A percentile compares a stretch with the other conserved stretches of the same genome.
These are phyloP conservation scores for Arctium minus DNA, from an alignment of 129 eudicot genomes.

Conservation along the genomic window DNA sequence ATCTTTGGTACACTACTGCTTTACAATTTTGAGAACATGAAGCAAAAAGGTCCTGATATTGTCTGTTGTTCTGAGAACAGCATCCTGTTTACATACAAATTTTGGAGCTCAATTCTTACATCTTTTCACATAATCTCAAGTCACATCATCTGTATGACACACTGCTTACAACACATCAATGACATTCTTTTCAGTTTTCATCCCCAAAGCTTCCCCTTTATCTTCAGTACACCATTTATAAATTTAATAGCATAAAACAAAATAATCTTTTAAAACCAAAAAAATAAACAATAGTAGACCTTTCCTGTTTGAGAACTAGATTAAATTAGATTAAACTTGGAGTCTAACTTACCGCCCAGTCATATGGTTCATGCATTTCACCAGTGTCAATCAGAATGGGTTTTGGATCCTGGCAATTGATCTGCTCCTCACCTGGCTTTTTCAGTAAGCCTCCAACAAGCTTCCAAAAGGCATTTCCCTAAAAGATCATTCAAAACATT, in stretches of 20 bases:
- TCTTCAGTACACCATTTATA: background rate
- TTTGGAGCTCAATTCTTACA: background rate
- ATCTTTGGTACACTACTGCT: no score
- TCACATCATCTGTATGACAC: background rate
- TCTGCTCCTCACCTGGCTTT: slow-evolving; percentile 43
- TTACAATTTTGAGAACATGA: no score
- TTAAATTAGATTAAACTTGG: background rate
- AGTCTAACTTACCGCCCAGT: slow-evolving; percentile 47
- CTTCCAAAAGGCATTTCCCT: slow-evolving; percentile 64
- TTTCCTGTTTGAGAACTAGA: background rate
- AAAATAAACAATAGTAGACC: background rate
- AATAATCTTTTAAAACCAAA: slow-evolving; percentile 1
- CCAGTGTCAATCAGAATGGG: slow-evolving; percentile 58
- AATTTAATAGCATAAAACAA: background rate
- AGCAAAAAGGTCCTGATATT: background rate
- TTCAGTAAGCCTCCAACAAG: slow-evolving; percentile 45
- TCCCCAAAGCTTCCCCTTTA: background rate
- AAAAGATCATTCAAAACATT: background rate
- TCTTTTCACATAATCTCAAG: background rate
- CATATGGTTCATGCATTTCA: slow-evolving; percentile 65
- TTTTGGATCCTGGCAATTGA: slow-evolving; percentile 51
- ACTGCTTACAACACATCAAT: background rate
- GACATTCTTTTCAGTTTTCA: background rate
- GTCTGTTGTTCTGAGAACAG: background rate
- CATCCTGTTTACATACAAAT: background rate